Percentiles rank a stretch among this genome's conserved stretches.
Conservation (phyloP, 805 yeast genomes). For the Suhomyces xylopsoci region DNA sequence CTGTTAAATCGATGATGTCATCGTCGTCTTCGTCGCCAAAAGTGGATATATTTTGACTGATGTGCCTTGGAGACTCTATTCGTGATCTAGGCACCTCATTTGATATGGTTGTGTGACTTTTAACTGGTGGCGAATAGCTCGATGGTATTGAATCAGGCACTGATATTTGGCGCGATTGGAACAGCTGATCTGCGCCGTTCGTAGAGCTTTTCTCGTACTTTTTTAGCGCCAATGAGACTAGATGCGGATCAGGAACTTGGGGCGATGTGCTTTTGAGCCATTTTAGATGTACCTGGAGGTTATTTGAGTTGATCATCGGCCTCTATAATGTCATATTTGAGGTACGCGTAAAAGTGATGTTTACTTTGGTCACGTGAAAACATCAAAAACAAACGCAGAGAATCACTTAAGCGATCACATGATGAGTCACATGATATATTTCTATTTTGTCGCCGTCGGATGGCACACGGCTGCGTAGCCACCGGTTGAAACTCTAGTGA, state of each 20-base stretch:
- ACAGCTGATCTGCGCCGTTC: not conserved
- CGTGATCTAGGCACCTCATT: not conserved
- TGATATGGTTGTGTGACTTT: not conserved
- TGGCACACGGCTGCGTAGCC: not conserved
- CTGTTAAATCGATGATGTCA: constrained; percentile 1
- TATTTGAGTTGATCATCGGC: constrained; percentile 12
- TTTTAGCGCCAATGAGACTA: constrained; percentile 7
- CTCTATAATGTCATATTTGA: not conserved
- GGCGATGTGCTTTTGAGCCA: constrained; percentile 12
- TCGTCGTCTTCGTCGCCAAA: constrained; percentile 1
- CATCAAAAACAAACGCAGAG: not conserved
- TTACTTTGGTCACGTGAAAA: not conserved
- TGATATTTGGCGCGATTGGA: not conserved
- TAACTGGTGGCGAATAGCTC: not conserved
- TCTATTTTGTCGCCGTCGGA: not conserved
- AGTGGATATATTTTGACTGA: not conserved
- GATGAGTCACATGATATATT: not conserved
- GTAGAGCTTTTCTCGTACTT: constrained; percentile 3
- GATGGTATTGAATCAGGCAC: not conserved
- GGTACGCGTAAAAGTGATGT: constrained; percentile 1
- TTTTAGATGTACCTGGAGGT: constrained; percentile 10
- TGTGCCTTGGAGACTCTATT: not conserved
- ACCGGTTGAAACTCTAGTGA: too few relatives aligned
- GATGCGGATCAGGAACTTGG: constrained; percentile 7
- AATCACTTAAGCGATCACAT: not conserved